A percentile compares a stretch with the other conserved stretches of the same genome.
Conservation (phyloP, 2,329 filamentous ascomycete genomes). For the Parastagonospora avenae region DNA sequence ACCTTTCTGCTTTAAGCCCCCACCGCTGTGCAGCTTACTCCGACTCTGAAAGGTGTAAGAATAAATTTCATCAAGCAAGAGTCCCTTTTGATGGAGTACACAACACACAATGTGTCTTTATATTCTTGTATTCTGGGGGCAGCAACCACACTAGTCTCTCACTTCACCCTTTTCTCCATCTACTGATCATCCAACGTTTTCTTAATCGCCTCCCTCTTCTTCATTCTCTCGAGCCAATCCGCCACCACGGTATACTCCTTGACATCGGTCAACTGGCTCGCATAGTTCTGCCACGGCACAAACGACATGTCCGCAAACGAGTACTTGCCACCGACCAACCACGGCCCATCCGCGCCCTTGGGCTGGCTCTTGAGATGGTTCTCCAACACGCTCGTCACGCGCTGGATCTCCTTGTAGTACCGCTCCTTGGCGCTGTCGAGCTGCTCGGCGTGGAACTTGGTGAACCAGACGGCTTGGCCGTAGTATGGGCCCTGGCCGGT, state of each 20-base stretch:
- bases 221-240: conserved; percentile 25
- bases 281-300: conserved; percentile 27
- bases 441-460: conserved; percentile 48
- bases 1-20: no score
- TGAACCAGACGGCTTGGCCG: conserved; percentile 46
- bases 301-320: conserved; percentile 36
- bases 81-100: no score
- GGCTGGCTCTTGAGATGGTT: conserved; percentile 39
- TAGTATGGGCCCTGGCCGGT: conserved; percentile 57
- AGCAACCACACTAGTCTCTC: no score
- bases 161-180: no score
- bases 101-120: no score
- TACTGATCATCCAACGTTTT: background rate
- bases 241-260: conserved; percentile 17
- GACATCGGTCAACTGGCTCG: conserved; percentile 8
- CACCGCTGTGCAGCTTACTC: no score
- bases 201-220: background rate
- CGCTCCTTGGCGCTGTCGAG: conserved; percentile 53
- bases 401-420: conserved; percentile 55
- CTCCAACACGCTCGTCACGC: conserved; percentile 55
- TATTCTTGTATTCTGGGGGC: no score
- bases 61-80: no score
- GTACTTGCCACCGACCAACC: conserved; percentile 35
- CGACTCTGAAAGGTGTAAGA: no score
- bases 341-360: conserved; percentile 28